Evolutionary conservation across 1,139 yeast species (phyloP).

Genomic region (Saccharomyces hybrid): DNA sequence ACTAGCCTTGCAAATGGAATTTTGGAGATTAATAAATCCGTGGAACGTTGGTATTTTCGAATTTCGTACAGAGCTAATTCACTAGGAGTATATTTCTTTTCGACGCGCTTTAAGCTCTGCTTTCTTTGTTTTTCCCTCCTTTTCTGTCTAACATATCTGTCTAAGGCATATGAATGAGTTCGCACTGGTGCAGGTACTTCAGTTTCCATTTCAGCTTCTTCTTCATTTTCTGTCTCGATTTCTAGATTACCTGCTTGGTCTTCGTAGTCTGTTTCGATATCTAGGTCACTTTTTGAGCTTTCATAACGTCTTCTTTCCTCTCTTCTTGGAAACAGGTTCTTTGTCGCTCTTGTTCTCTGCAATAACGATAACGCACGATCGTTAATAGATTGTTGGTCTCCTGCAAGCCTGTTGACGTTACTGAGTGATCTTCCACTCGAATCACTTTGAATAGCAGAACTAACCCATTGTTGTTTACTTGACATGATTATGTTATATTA

Average conservation of each 20-base stretch:
- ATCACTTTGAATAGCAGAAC: not conserved
- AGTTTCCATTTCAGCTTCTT: not conserved
- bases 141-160: conserved; percentile 5
- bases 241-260: not conserved
- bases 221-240: not conserved
- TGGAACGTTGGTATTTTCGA: conserved; percentile 64
- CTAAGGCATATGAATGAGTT: conserved; percentile 1
- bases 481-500: not conserved
- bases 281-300: conserved; percentile 1
- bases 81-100: conserved; percentile 64
- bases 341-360: conserved; percentile 27
- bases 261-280: not conserved
- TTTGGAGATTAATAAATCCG: conserved; percentile 70
- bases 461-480: not conserved
- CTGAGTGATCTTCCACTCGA: not conserved
- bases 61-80: conserved; percentile 72
- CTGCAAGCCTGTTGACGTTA: conserved; percentile 13
- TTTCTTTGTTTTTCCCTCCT: conserved; percentile 2
- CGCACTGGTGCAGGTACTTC: not conserved
- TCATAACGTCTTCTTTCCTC: conserved; percentile 19
- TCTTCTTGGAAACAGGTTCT: conserved; percentile 17
- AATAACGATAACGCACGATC: conserved; percentile 25
- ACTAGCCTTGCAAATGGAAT: conserved; percentile 84
- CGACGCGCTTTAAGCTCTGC: conserved; percentile 2
- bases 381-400: conserved; percentile 23